A percentile compares a stretch with the other conserved stretches of the same genome.
These are phyloP conservation scores for Epichloe coenophiala DNA, from an alignment of 2,329 filamentous ascomycete species.

Conservation along the genomic window DNA sequence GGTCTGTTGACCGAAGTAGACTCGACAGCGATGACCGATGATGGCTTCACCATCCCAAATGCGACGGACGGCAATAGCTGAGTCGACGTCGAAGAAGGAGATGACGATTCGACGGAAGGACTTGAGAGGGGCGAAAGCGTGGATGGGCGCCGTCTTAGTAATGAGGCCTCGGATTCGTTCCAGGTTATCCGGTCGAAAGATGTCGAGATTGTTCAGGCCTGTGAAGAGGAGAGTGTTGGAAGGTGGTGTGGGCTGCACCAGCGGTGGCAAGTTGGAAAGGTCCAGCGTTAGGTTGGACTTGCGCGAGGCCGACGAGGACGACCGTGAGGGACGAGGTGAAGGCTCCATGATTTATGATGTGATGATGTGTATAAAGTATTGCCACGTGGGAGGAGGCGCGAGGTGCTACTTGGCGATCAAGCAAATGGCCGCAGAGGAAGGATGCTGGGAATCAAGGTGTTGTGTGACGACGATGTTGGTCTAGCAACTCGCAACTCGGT, in stretches of 20 bases:
- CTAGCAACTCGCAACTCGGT: neutral
- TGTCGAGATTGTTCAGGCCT: conserved; percentile 57
- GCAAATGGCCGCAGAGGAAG: neutral
- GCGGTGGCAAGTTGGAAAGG: conserved; percentile 56
- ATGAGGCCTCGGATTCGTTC: conserved; percentile 61
- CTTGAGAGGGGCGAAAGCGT: conserved; percentile 68
- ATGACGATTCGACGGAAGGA: conserved; percentile 72
- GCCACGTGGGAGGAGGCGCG: neutral
- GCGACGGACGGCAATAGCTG: conserved; percentile 57
- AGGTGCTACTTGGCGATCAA: neutral
- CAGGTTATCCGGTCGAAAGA: conserved; percentile 64
- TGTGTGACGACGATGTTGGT: neutral
- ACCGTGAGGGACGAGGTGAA: conserved; percentile 24
- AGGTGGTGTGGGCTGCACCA: conserved; percentile 57
- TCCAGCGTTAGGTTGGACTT: conserved; percentile 52
- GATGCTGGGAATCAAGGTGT: neutral
- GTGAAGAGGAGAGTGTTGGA: conserved; percentile 79
- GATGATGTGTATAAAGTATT: conserved; percentile 3
- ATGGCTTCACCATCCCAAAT: conserved; percentile 63
- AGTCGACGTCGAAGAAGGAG: conserved; percentile 58
- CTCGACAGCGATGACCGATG: conserved; percentile 53
- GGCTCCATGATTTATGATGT: conserved; percentile 19
- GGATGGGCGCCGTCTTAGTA: conserved; percentile 53
- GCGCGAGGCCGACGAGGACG: conserved; percentile 31
- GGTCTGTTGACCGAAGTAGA: conserved; percentile 56